Base-by-base conservation (phyloP, 1,139 yeast species). In the Hyphopichia fennica region DNA sequence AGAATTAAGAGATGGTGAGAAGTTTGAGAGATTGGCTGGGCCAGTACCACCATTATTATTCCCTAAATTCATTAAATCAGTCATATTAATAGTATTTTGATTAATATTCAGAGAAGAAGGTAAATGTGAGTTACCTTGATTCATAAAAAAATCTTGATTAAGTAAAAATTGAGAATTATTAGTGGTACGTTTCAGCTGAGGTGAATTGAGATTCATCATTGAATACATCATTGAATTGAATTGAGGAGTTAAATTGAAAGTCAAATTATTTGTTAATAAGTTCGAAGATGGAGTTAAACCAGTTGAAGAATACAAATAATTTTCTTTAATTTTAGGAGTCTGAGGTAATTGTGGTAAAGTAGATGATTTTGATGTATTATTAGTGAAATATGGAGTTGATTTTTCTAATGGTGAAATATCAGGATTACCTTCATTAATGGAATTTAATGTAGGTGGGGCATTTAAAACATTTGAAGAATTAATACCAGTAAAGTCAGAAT, bases 211-310 rank as follows among this genome's bases (percentile, higher is more conserved):
- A 45, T 51, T 63, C 63, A 68, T 62, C 57, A 69, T 62, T 23
- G 72, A 62, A 51, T 68, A 63, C 75, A 72, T 70, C 59, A 70
- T 58, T 14, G 72, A 60, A 49, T 69, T 71, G 57, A 72, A 68
- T 45, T 68, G 75, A 2, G 78, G 77, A 13, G 77, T 72, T 46
- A 70, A 62, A 49, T 67, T 70, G 50, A 62, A 65, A 11, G 60
- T 53, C 41, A 56, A 46, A 40, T 46, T 45, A 37, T 52, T 44
- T 20, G 44, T 38, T 20, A 35, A 35, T 3, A 35, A 23, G 37
- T 50, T 53, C 2, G 36, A 32, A 10, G 40, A 37, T 4, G 75
- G 75, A 3, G 75, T 69, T 33, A 67, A 55, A 1, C 74, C 73
- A 11, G 63, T 62, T 17, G 61, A 51, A 16, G 63, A 50, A 40